Evolutionary conservation across 1,284 basidiomycete genomes (phyloP), one percentile per base, ranked within the genome.

Genomic region (Austroboletus niveus): DNA sequence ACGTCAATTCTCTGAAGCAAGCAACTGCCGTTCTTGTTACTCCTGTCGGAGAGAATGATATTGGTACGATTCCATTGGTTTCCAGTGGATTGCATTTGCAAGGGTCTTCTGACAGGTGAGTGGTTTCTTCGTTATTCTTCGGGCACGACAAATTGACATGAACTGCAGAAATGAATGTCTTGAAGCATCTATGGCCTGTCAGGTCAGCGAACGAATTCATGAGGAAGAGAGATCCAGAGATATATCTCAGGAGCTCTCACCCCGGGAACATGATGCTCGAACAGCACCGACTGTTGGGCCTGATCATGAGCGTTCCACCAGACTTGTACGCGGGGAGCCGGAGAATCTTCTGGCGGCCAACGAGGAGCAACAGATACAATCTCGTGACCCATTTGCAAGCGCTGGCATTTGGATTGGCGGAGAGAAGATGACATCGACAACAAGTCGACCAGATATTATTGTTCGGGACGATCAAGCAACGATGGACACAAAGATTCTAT

Each of bases 141-240:
- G 8, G 14, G 17, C 29, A 40, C 20, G 11, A 22, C 11, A 17
- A n/a, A 11, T 45, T 45, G 20, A 45, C 17, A 8, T 34, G 2
- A 17, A 31, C 4, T 43, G 3, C 29, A 59, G 57, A 32, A 6
- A 36, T 10, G 29, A 57, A n/a, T 17, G 14, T 42, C 8, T 31
- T 24, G 20, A 11, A 9, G 34, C 14, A 9, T n/a, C 14, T 30
- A 27, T 30, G 15, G 32, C 20, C n/a, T 32, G 47, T 20, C 47
- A 43, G 20, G 22, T n/a, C 20, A 32, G 20, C 22, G 22, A 42
- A 22, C 40, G 10, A 10, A 31, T 20, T 15, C 27, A 29, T 1
- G 24, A 36, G 20, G 20, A 31, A 42, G 47, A 22, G 42, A 30
- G 22, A n/a, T 31, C 20, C 9, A 5, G 31, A 9, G 30, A 42